Base-by-base conservation (phyloP, 805 yeast species). In the Vanderwaltozyma verrucispora region DNA sequence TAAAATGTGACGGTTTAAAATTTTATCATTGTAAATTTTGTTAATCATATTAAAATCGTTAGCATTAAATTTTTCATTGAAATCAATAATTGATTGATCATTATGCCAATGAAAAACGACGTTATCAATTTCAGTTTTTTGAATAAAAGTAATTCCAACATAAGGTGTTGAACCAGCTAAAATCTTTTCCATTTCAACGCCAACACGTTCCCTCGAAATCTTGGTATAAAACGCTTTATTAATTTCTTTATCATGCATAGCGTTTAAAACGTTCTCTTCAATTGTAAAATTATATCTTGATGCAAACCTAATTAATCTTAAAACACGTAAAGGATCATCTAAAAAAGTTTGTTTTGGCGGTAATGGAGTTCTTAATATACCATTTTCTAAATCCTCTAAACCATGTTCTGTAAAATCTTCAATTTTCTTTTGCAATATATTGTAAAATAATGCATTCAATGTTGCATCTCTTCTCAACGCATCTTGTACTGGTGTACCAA, bases 401-500 rank as follows among this genome's bases (percentile, higher is more conserved):
- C 99, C 99, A 16, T 59, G 50, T 0, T 72, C 74, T 0, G 98
- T 92, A 42, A 80, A 75, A 59, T 92, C 99, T 56, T 92, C 99
- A 18, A 92, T 77, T 41, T 69, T 47, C 12, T 66, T 67, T 5
- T 77, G 72, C 37, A 71, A 71, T 36, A 92, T 69, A 58, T 92
- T 92, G 60, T 81, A 92, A 53, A 92, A 92, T 18, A 92, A 63
- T 0, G 98, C 94, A 57, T 92, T 92, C 37, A 92, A 63, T 0
- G 98, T 92, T 2, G 97, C 97, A 63, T 92, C 99, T 53, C 99
- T 69, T 51, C 99, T 71, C 46, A 75, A 64, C 0, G 97, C 96
- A 59, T 92, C 99, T 53, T 89, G 83, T 43, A 74, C 71, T 0
- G 97, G 89, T 0, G 97, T 87, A 1, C 99, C 99, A 50, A 77